Percentiles rank a stretch among this genome's conserved stretches.
phyloP scores from a whole-genome alignment of 345 rosid species.

The Aegle marmelos region DNA sequence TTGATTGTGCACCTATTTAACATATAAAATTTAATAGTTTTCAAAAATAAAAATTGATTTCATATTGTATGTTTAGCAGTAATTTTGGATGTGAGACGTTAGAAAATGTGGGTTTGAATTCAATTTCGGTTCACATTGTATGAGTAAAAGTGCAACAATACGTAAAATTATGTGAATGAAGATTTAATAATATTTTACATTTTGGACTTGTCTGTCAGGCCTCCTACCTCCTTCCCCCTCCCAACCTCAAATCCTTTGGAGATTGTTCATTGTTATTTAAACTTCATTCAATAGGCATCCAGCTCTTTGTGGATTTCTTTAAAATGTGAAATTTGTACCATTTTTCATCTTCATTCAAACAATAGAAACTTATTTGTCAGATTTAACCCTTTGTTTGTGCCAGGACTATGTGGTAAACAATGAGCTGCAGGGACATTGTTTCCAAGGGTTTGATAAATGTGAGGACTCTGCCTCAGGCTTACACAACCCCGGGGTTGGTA shows the following conservation, averaged over 20 bases:
- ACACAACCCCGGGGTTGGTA: conserved; percentile 29
- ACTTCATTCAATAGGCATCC: neutral
- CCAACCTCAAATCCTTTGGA: neutral
- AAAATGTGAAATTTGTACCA: neutral
- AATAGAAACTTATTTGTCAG: neutral
- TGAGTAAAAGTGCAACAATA: neutral
- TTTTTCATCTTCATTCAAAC: neutral
- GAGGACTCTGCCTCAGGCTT: conserved; percentile 27
- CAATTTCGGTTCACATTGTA: neutral
- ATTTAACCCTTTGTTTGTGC: conserved; percentile 12
- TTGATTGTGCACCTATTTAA: neutral
- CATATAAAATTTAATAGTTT: neutral
- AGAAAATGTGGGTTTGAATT: neutral
- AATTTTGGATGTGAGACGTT: neutral
- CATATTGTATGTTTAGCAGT: neutral
- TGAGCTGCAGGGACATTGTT: conserved; percentile 33
- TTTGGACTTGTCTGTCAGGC: neutral
- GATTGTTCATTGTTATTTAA: neutral
- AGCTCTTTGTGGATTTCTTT: neutral
- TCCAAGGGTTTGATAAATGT: conserved; percentile 47
- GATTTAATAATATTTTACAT: neutral
- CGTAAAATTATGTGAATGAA: neutral
- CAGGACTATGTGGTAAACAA: conserved; percentile 43
- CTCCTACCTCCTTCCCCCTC: no score
- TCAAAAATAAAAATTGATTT: neutral